phyloP scores from a whole-genome alignment of 2,329 filamentous ascomycete genomes.

The Monosporascus sp. region DNA sequence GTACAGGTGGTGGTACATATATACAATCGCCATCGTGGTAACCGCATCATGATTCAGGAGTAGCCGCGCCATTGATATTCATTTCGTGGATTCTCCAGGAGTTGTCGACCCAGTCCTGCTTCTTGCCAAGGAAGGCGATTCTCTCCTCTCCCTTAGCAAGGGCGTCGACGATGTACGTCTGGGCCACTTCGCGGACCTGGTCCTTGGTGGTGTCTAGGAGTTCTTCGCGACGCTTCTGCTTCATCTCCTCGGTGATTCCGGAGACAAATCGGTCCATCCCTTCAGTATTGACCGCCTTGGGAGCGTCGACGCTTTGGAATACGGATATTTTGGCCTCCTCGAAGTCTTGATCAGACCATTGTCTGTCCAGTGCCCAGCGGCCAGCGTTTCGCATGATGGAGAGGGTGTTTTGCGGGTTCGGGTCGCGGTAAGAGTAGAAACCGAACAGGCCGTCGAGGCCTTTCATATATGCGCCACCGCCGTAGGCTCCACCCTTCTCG shows the following conservation, averaged over 20 bases:
- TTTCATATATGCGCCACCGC: constrained; percentile 79
- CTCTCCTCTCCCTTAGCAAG: constrained; percentile 56
- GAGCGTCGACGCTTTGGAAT: constrained; percentile 89
- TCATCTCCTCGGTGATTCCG: constrained; percentile 84
- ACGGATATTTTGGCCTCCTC: constrained; percentile 95
- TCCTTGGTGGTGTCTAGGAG: constrained; percentile 79
- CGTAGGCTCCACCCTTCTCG: constrained; percentile 95
- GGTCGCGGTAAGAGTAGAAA: constrained; percentile 95
- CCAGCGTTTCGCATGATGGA: constrained; percentile 80
- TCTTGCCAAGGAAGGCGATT: constrained; percentile 74
- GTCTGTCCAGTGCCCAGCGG: constrained; percentile 72
- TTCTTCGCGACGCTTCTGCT: constrained; percentile 74
- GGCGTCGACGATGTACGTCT: constrained; percentile 71
- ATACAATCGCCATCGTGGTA: constrained; percentile 9
- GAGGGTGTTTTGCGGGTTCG: constrained; percentile 85
- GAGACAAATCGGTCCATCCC: constrained; percentile 82
- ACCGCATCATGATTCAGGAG: constrained; percentile 10
- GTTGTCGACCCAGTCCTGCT: constrained; percentile 70
- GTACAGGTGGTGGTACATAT: constrained; percentile 24
- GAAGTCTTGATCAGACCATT: constrained; percentile 78
- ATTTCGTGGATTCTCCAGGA: constrained; percentile 74
- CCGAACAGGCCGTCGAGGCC: constrained; percentile 81
- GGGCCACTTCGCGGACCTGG: constrained; percentile 75
- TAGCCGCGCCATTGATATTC: constrained; percentile 46
- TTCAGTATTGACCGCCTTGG: constrained; percentile 78